These are phyloP conservation scores for Chamaecyparis obtusa DNA, from an alignment of 75 land plant genomes.

Conservation along the genomic window DNA sequence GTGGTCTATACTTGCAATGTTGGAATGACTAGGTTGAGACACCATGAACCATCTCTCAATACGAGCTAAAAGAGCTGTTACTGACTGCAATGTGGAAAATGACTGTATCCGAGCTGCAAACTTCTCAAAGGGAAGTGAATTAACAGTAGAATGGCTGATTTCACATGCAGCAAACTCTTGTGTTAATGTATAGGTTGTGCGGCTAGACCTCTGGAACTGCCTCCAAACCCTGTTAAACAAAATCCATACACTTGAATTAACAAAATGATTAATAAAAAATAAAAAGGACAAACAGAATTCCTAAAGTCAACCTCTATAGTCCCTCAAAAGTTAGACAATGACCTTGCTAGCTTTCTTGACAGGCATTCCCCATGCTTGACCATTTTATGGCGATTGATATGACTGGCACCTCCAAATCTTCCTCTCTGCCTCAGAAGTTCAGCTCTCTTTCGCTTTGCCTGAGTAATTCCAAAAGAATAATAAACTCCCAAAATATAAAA, in stretches of 20 bases:
- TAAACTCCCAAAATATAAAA: not conserved
- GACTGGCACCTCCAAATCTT: constrained; percentile 34
- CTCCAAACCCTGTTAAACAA: constrained; percentile 77
- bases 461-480: constrained; percentile 5
- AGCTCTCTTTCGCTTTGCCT: constrained; percentile 89
- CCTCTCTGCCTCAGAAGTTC: constrained; percentile 83
- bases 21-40: constrained; percentile 21
- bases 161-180: constrained; percentile 58
- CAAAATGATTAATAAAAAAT: not conserved
- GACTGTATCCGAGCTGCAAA: constrained; percentile 85
- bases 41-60: constrained; percentile 74
- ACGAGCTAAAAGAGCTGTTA: constrained; percentile 84
- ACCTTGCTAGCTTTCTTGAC: constrained; percentile 91
- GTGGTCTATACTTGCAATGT: constrained; percentile 65
- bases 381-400: constrained; percentile 46
- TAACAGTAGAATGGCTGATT: constrained; percentile 48
- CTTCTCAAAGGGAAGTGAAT: constrained; percentile 85
- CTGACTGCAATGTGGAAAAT: constrained; percentile 56
- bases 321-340: not conserved
- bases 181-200: constrained; percentile 73
- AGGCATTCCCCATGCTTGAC: constrained; percentile 76
- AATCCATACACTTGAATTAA: not conserved
- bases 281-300: not conserved
- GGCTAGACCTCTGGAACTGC: constrained; percentile 56
- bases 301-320: not conserved